Conservation (phyloP, 176 grass and related monocot species). For the Musa beccarii region DNA sequence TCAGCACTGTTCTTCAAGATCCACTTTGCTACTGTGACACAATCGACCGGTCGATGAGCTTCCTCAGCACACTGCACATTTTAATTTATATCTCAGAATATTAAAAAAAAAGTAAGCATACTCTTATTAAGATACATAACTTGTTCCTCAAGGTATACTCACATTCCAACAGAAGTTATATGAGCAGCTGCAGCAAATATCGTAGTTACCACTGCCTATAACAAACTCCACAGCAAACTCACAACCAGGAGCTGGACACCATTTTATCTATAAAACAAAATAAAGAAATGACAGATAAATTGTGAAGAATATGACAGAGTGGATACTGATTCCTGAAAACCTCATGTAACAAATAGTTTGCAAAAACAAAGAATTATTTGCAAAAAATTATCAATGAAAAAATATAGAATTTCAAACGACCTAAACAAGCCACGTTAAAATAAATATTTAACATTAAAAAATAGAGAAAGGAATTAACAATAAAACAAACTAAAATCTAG, state of each 20-base stretch:
- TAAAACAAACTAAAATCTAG: neutral
- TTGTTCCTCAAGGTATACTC: constrained; percentile 21
- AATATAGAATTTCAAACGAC: neutral
- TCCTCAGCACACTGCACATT: constrained; percentile 79
- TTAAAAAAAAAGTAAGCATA: neutral
- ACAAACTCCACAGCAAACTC: constrained; percentile 70
- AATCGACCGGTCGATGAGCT: constrained; percentile 81
- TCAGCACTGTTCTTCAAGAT: constrained; percentile 80
- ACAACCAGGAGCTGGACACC: constrained; percentile 94
- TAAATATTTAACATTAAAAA: neutral
- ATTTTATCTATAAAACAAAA: constrained; percentile 65
- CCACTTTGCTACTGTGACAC: constrained; percentile 68
- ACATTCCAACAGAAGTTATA: constrained; percentile 95
- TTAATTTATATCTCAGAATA: constrained; percentile 1
- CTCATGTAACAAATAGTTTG: no score
- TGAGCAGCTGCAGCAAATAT: constrained; percentile 62
- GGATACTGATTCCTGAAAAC: no score
- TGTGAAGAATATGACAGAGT: neutral
- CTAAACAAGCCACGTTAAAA: neutral
- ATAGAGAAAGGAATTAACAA: neutral
- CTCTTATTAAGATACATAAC: neutral
- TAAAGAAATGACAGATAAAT: constrained; percentile 8
- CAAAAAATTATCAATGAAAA: neutral
- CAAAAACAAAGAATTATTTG: neutral
- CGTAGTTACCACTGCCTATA: constrained; percentile 49